Evolutionary conservation across 75 land plant genomes (phyloP).

Genomic region (Pseudotsuga menziesii): DNA sequence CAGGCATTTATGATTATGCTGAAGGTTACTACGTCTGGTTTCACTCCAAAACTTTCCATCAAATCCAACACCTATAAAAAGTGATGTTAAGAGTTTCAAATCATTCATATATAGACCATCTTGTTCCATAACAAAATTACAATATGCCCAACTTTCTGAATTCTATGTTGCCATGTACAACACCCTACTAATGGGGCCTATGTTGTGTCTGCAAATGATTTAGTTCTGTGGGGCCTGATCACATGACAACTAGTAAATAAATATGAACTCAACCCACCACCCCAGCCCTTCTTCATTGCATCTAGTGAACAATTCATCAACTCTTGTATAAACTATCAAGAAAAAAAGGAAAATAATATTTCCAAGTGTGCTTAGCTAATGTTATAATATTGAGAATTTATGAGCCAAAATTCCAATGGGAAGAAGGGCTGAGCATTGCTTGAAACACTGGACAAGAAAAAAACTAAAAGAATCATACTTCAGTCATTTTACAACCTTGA

Average conservation of each 20-base stretch:
- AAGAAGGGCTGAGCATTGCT: background rate
- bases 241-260: too few relatives aligned
- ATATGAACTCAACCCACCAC: background rate
- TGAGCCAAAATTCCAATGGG: background rate
- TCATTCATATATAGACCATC: background rate
- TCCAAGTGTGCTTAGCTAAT: background rate
- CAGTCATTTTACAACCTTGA: background rate
- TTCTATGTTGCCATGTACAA: background rate
- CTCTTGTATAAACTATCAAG: background rate
- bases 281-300: background rate
- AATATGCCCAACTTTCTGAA: background rate
- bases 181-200: background rate
- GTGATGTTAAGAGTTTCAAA: background rate
- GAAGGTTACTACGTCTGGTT: constrained; percentile 81
- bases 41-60: constrained; percentile 62
- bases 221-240: background rate
- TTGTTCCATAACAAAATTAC: background rate
- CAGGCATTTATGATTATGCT: constrained; percentile 90
- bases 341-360: background rate
- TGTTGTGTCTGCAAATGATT: background rate
- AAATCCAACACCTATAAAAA: constrained; percentile 53
- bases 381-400: background rate
- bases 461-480: background rate
- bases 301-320: background rate
- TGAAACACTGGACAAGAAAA: background rate